Conservation (phyloP, 495 filamentous ascomycete genomes). For the Neurospora sp. region DNA sequence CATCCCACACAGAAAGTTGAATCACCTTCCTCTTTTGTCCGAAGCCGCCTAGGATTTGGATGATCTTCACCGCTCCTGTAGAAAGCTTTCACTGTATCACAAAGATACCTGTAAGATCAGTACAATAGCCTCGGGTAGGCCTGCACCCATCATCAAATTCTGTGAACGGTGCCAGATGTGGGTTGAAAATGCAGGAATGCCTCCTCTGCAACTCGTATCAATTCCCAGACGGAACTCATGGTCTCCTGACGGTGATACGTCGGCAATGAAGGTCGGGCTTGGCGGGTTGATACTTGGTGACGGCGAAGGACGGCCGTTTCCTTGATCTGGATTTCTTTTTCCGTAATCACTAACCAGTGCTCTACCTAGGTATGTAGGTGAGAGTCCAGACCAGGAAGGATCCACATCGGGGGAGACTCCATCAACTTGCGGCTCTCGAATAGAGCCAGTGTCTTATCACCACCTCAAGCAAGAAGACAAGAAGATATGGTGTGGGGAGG, state of each 20-base stretch:
- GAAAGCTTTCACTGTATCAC: background rate
- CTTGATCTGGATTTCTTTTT: background rate
- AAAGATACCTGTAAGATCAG: background rate
- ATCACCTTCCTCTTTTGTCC: background rate
- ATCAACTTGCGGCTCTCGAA: background rate
- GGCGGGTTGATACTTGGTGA: background rate
- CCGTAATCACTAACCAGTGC: background rate
- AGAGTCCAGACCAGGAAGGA: background rate
- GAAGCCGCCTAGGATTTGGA: background rate
- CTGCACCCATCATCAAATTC: background rate
- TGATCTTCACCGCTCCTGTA: background rate
- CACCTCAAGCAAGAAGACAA: background rate
- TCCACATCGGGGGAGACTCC: background rate
- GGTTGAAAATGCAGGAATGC: background rate
- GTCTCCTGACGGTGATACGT: background rate
- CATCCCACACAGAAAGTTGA: background rate
- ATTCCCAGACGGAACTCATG: background rate
- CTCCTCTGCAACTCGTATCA: background rate
- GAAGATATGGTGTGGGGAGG: background rate
- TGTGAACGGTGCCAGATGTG: background rate
- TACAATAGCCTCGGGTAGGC: background rate
- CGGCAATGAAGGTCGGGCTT: background rate
- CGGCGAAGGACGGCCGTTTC: background rate
- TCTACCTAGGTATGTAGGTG: background rate
- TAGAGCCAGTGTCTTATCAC: background rate